Conservation (phyloP, 2,329 filamentous ascomycete species). For the Dactylella cylindrospora region DNA sequence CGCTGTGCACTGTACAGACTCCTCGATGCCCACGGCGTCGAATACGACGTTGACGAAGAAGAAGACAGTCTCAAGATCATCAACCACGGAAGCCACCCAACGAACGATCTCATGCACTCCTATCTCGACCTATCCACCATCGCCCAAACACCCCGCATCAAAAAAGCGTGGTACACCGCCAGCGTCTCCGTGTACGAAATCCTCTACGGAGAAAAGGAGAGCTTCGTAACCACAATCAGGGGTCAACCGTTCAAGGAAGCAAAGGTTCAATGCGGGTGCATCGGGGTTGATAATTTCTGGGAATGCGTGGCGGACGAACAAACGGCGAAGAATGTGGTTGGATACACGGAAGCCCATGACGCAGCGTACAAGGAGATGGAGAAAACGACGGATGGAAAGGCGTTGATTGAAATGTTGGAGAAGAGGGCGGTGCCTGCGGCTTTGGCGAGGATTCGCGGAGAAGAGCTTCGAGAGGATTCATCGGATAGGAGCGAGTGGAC, state of each 20-base stretch:
- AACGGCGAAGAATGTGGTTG: too few relatives aligned
- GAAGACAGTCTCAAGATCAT: conserved; percentile 9
- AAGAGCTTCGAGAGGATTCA: too few relatives aligned
- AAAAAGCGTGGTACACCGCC: conserved; percentile 19
- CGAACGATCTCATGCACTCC: conserved; percentile 23
- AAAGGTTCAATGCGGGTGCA: conserved; percentile 22
- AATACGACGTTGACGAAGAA: conserved; percentile 15
- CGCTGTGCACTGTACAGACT: conserved; percentile 34
- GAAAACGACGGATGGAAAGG: too few relatives aligned
- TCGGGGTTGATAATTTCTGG: conserved; percentile 22
- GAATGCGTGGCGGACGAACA: too few relatives aligned
- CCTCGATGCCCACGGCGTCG: conserved; percentile 22
- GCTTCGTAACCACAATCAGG: conserved; percentile 3
- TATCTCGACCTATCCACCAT: conserved; percentile 21
- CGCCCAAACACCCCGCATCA: conserved; percentile 16
- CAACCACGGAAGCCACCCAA: conserved; percentile 26
- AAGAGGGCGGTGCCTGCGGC: too few relatives aligned
- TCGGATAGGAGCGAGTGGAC: too few relatives aligned
- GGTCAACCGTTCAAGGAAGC: conserved; percentile 10
- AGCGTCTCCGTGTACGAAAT: conserved; percentile 23
- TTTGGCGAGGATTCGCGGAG: too few relatives aligned
- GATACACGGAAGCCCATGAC: too few relatives aligned
- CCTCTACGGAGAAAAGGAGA: conserved; percentile 15
- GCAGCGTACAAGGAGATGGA: too few relatives aligned
- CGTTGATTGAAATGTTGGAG: too few relatives aligned